A percentile compares a stretch with the other conserved stretches of the same genome.
Evolutionary conservation across 1,284 basidiomycete genomes (phyloP).

Genomic region (Violaceomyces palustris): DNA sequence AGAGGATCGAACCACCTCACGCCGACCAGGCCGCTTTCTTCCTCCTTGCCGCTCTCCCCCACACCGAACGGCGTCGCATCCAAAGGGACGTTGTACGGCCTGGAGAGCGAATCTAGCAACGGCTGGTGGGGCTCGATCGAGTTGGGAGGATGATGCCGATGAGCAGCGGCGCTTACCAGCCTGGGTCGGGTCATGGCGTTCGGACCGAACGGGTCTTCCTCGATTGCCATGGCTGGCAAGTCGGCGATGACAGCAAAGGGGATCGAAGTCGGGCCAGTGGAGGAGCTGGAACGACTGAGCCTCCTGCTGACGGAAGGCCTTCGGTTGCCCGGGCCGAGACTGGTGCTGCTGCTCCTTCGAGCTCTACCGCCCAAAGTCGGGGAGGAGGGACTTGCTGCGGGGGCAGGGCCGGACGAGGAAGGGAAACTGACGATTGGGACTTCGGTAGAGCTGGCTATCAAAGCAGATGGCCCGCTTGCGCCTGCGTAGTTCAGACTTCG

Average conservation of each 20-base stretch:
- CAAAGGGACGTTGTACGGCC: no score
- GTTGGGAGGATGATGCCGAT: no score
- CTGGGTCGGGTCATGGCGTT: constrained; percentile 25
- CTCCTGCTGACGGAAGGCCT: constrained; percentile 18
- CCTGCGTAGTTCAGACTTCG: constrained; percentile 25
- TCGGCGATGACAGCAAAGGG: constrained; percentile 14
- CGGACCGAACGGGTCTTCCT: constrained; percentile 28
- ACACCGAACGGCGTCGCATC: no score
- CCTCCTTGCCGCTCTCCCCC: no score
- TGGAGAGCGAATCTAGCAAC: no score
- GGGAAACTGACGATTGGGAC: constrained; percentile 25
- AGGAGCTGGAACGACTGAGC: constrained; percentile 21
- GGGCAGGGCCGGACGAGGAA: neutral
- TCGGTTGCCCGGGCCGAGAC: constrained; percentile 6
- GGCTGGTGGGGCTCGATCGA: no score
- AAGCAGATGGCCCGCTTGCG: constrained; percentile 20
- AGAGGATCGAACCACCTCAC: constrained; percentile 30
- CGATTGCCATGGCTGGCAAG: neutral
- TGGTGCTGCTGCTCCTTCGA: constrained; percentile 6
- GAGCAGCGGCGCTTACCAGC: constrained; percentile 2
- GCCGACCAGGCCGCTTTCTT: neutral
- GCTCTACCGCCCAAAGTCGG: constrained; percentile 1
- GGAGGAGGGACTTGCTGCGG: neutral
- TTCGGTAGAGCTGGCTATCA: neutral
- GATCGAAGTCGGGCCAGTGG: constrained; percentile 21